These are phyloP conservation scores for Tulasnella calospora DNA, from an alignment of 768 basidiomycete genomes.

Conservation along the genomic window DNA sequence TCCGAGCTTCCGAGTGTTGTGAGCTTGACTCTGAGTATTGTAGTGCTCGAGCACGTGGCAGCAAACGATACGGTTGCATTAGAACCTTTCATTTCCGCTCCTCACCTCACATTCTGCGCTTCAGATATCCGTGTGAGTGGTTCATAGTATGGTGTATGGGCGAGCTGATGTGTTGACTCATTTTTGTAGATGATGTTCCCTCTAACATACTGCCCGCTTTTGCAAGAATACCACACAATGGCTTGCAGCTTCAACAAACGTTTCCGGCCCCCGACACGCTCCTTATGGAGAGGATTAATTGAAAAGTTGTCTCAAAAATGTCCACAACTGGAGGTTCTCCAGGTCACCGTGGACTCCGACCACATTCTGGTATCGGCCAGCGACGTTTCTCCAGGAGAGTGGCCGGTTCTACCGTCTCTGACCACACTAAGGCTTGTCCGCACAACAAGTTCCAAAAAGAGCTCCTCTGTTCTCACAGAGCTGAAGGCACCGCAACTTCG, in stretches of 20 bases:
- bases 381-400: neutral
- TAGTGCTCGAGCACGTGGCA: neutral
- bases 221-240: neutral
- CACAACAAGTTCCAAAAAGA: neutral
- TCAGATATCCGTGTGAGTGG: neutral
- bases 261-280: neutral
- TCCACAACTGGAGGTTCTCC: neutral
- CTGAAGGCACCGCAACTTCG: neutral
- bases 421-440: neutral
- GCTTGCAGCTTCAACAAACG: neutral
- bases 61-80: neutral
- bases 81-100: neutral
- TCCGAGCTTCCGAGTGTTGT: neutral
- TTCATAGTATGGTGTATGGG: neutral
- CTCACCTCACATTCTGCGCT: neutral
- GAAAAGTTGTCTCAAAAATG: neutral
- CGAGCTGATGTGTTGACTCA: neutral
- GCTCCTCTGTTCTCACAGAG: neutral
- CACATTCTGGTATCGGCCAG: neutral
- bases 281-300: neutral
- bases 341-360: neutral
- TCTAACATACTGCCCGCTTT: neutral
- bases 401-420: neutral
- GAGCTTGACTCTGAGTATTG: neutral
- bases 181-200: neutral